A percentile compares a stretch with the other conserved stretches of the same genome.
These are phyloP conservation scores for Anthoceros angustus DNA, from an alignment of 225 moss, liverwort and hornwort genomes.

Conservation along the genomic window DNA sequence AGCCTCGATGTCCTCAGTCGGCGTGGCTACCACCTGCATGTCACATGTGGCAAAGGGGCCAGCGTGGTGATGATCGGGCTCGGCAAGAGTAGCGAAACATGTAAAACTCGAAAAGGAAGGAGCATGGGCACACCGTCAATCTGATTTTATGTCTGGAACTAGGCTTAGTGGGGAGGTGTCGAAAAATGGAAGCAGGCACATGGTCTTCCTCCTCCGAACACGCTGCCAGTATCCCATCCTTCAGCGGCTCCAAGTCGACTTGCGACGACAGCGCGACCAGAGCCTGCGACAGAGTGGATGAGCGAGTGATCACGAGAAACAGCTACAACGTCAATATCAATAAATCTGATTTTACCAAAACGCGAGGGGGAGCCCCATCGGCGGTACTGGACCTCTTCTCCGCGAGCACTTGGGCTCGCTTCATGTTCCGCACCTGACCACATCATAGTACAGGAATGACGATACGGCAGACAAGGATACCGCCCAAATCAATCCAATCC, in stretches of 20 bases:
- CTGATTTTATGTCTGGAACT: background rate
- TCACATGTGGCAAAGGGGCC: background rate
- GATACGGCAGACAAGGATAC: background rate
- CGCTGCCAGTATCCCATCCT: slow-evolving; percentile 34
- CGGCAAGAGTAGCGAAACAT: background rate
- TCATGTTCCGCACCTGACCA: slow-evolving; percentile 68
- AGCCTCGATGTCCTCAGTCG: slow-evolving; percentile 33
- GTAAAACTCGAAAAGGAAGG: background rate
- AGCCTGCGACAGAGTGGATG: slow-evolving; percentile 28
- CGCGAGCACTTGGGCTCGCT: slow-evolving; percentile 60
- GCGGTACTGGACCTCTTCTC: slow-evolving; percentile 84
- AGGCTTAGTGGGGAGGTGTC: background rate
- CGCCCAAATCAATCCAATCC: background rate
- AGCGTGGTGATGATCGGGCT: background rate
- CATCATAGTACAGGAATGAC: background rate
- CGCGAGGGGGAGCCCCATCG: slow-evolving; percentile 45
- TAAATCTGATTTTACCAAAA: slow-evolving; percentile 36
- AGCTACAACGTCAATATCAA: background rate
- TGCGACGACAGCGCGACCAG: slow-evolving; percentile 48
- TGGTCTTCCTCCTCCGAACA: slow-evolving; percentile 8
- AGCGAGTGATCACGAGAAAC: background rate
- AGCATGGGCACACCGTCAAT: background rate
- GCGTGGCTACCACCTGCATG: background rate
- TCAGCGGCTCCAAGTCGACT: slow-evolving; percentile 42
- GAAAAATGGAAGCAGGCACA: background rate